Conservation (phyloP, 2,329 filamentous ascomycete genomes). For the Tolypocladium cylindrosporum region DNA sequence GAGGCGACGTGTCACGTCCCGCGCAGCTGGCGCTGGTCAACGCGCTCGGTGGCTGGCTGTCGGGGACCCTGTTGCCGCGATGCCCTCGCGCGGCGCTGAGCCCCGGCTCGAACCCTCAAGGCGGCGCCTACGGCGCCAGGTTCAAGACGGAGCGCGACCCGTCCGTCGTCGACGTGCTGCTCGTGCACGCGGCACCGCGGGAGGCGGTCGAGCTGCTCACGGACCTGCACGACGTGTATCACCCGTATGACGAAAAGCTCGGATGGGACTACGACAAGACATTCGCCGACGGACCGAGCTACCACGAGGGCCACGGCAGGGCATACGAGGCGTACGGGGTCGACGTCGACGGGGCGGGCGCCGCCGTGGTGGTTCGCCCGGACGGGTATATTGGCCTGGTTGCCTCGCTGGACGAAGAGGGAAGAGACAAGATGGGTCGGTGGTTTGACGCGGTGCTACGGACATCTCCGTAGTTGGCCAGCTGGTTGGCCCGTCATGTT, state of each 20-base stretch:
- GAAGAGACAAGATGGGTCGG: conserved; percentile 3
- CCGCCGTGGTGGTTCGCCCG: conserved; percentile 50
- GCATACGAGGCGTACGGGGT: conserved; percentile 51
- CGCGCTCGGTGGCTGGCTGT: conserved; percentile 34
- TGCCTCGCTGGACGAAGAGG: conserved; percentile 23
- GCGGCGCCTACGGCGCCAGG: not conserved
- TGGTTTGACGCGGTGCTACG: conserved; percentile 7
- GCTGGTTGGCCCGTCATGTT: not conserved
- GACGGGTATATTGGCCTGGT: conserved; percentile 54
- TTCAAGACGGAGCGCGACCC: not conserved
- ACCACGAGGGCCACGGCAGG: conserved; percentile 40
- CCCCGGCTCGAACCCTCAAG: conserved; percentile 3
- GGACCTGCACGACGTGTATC: conserved; percentile 39
- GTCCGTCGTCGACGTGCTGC: conserved; percentile 46
- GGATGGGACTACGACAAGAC: conserved; percentile 50
- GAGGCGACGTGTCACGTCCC: conserved; percentile 40
- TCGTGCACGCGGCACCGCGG: conserved; percentile 46
- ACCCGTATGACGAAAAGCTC: conserved; percentile 30
- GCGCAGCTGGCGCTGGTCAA: conserved; percentile 34
- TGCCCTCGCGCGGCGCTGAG: conserved; percentile 16
- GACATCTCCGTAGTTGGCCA: not conserved
- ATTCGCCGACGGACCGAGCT: conserved; percentile 42
- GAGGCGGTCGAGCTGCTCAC: conserved; percentile 33
- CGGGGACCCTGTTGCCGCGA: conserved; percentile 29
- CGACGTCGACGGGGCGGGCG: conserved; percentile 37